Conservation (phyloP, 2,329 filamentous ascomycete species). For the Camillea tinctor region DNA sequence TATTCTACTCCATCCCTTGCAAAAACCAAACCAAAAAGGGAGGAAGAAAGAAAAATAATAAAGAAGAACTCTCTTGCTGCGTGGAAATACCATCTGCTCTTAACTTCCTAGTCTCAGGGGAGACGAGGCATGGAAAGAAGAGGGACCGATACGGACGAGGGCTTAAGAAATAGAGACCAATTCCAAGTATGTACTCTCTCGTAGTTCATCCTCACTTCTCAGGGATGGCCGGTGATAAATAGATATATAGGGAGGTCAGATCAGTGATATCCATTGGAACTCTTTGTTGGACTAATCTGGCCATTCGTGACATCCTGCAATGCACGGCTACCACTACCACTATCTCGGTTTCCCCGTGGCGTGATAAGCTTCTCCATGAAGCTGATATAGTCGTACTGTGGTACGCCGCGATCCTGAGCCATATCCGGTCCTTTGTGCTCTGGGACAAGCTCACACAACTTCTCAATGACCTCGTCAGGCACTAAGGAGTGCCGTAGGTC, state of each 20-base stretch:
- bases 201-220: neutral
- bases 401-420: constrained; percentile 76
- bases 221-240: neutral
- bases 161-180: neutral
- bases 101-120: neutral
- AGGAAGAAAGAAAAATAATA: too few relatives aligned
- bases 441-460: constrained; percentile 85
- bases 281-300: constrained; percentile 30
- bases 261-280: constrained; percentile 23
- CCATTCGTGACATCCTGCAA: constrained; percentile 32
- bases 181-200: neutral
- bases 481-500: constrained; percentile 93
- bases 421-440: constrained; percentile 80
- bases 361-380: constrained; percentile 89
- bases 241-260: neutral
- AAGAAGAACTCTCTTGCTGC: neutral
- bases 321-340: constrained; percentile 23
- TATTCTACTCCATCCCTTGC: neutral
- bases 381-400: constrained; percentile 93
- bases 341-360: neutral
- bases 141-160: neutral
- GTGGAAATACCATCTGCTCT: neutral
- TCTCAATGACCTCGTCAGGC: constrained; percentile 94
- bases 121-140: neutral
- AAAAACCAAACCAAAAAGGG: too few relatives aligned